phyloP scores from a whole-genome alignment of 768 basidiomycete species.

The Fomitopsis pulvina region DNA sequence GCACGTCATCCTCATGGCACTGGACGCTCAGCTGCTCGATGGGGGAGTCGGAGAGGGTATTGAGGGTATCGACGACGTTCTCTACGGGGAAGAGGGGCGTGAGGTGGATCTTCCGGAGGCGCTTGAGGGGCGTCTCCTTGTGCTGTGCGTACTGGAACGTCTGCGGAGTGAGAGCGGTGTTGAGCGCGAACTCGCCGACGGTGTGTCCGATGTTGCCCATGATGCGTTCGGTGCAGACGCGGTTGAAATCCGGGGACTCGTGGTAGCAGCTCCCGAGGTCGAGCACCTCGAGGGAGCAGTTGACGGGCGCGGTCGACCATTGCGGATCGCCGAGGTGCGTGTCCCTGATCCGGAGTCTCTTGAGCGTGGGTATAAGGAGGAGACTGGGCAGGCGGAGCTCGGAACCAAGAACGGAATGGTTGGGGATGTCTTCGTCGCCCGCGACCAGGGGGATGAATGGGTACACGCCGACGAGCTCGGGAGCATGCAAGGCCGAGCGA shows the following conservation, averaged over 20 bases:
- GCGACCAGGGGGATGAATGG: slow-evolving; percentile 54
- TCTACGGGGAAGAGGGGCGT: slow-evolving; percentile 57
- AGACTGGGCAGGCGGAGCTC: slow-evolving; percentile 61
- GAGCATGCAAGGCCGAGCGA: slow-evolving; percentile 60
- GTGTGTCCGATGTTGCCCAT: slow-evolving; percentile 51
- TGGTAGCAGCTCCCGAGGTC: slow-evolving; percentile 50
- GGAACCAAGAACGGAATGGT: slow-evolving; percentile 41
- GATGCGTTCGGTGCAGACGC: slow-evolving; percentile 51
- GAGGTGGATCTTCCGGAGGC: slow-evolving; percentile 51
- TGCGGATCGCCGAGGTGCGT: slow-evolving; percentile 62
- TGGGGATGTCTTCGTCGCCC: slow-evolving; percentile 55
- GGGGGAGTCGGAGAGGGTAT: slow-evolving; percentile 51
- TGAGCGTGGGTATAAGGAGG: slow-evolving; percentile 55
- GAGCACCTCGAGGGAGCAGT: slow-evolving; percentile 47
- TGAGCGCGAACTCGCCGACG: slow-evolving; percentile 49
- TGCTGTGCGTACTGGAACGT: slow-evolving; percentile 29
- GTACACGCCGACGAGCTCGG: slow-evolving; percentile 46
- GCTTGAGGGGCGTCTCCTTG: slow-evolving; percentile 39
- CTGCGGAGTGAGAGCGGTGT: slow-evolving; percentile 33
- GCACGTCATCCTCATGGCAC: slow-evolving; percentile 57
- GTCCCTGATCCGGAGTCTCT: slow-evolving; percentile 56
- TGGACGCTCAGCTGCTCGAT: slow-evolving; percentile 52
- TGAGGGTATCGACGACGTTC: slow-evolving; percentile 51
- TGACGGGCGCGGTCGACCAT: slow-evolving; percentile 47
- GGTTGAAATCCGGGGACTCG: slow-evolving; percentile 47